Evolutionary conservation across 2,329 filamentous ascomycete genomes (phyloP).

Genomic region (Diplodia seriata): DNA sequence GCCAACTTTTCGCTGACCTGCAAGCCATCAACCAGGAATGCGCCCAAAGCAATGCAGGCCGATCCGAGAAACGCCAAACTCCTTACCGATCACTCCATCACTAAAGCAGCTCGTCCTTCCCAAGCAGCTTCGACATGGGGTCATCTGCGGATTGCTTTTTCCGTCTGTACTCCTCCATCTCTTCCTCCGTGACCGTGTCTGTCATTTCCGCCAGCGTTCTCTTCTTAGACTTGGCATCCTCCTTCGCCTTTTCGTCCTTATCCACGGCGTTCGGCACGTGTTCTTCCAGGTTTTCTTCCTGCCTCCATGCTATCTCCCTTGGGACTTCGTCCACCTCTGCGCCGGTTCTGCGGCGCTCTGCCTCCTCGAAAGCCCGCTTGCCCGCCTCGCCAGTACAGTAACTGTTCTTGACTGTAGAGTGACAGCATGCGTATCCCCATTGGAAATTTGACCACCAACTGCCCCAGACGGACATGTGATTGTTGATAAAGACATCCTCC

Average conservation of each 20-base stretch:
- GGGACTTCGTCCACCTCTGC: slow-evolving; percentile 52
- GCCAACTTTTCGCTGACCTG: slow-evolving; percentile 8
- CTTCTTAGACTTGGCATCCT: slow-evolving; percentile 62
- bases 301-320: slow-evolving; percentile 51
- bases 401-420: slow-evolving; percentile 92
- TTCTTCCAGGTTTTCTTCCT: slow-evolving; percentile 50
- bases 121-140: slow-evolving; percentile 84
- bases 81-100: slow-evolving; percentile 1
- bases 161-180: slow-evolving; percentile 83
- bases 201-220: slow-evolving; percentile 80
- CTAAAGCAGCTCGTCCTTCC: slow-evolving; percentile 69
- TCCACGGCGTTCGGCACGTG: slow-evolving; percentile 55
- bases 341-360: slow-evolving; percentile 65
- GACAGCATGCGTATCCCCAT: slow-evolving; percentile 97
- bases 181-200: slow-evolving; percentile 77
- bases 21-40: not conserved
- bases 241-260: slow-evolving; percentile 51
- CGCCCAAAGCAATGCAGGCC: not conserved
- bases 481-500: slow-evolving; percentile 87
- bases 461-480: slow-evolving; percentile 92
- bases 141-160: slow-evolving; percentile 77
- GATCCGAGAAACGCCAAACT: slow-evolving; percentile 7
- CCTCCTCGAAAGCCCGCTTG: slow-evolving; percentile 78
- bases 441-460: slow-evolving; percentile 96
- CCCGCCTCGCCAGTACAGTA: slow-evolving; percentile 96